Base-by-base conservation (phyloP, 2,329 filamentous ascomycete species). In the Cryphonectria nitschkei region DNA sequence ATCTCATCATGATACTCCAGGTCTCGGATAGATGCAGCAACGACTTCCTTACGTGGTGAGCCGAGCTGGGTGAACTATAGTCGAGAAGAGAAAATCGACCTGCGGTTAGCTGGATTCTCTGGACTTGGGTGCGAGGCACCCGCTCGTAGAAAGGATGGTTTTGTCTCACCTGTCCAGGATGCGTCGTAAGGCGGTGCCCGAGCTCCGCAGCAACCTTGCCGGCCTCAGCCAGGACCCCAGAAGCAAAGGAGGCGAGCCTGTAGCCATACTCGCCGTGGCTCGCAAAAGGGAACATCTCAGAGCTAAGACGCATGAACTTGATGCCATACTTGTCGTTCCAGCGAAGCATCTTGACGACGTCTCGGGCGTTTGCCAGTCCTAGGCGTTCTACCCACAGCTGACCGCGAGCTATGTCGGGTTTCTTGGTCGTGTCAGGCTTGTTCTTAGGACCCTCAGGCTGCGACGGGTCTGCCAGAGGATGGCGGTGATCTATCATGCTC, bases 281-380 rank as follows among this genome's bases (percentile, higher is more conserved):
- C 1, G 95, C 95, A 79, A 98, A 98, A 0, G 95, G 95, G 74
- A 98, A 98, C 93, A 98, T 98, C 76, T 98, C 95, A 68, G 93
- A 97, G 75, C 93, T 97, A 29, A 98, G 84, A 1, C 95, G 89
- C 88, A 98, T 89, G 79, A 98, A 98, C 75, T 90, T 95, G 81
- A 98, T 98, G 54, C 92, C 91, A 74, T 95, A 98, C 75, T 89
- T 92, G 74, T 97, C 91, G 77, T 98, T 98, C 95, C 95, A 98
- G 1, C 89, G 87, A 11, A 98, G 77, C 89, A 98, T 93, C 80
- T 97, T 97, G 70, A 87, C 82, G 43, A 98, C 89, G 76, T 98
- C 95, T 56, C 88, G 86, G 0, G 93, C 92, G 79, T 98, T 98
- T 22, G 92, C 89, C 14, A 97, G 80, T 0, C 94, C 93, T 2